A percentile compares a stretch with the other conserved stretches of the same genome.
Conservation (phyloP, 305 asterid genomes). For the Fraxinus angustifolia region DNA sequence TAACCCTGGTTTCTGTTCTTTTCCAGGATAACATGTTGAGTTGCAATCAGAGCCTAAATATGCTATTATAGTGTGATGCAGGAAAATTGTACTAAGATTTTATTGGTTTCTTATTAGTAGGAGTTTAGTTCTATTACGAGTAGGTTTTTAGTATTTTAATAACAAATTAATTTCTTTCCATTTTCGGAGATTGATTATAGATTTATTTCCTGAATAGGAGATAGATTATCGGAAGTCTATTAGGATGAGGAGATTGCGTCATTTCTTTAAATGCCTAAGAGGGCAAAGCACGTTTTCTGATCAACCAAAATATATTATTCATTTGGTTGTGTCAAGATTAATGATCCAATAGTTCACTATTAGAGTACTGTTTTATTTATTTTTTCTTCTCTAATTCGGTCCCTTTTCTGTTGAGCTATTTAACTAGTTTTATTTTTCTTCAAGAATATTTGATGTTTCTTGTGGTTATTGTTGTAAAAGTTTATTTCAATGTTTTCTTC, state of each 20-base stretch:
- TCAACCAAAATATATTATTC: not conserved
- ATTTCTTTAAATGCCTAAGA: not conserved
- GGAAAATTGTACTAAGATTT: not conserved
- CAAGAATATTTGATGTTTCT: not conserved
- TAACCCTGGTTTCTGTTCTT: not conserved
- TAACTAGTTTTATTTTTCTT: not conserved
- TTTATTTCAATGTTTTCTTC: not conserved
- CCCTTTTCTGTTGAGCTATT: not conserved
- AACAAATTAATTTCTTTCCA: not conserved
- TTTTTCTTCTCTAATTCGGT: not conserved
- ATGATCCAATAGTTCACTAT: not conserved
- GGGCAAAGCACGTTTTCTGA: not conserved
- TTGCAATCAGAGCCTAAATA: not conserved
- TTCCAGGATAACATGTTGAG: not conserved
- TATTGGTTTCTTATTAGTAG: not conserved
- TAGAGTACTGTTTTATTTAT: not conserved
- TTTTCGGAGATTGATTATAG: not conserved
- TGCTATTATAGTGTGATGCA: not conserved
- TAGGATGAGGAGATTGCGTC: not conserved
- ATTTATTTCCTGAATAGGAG: not conserved
- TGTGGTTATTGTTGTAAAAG: not conserved
- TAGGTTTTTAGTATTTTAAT: not conserved
- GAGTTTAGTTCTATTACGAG: not conserved
- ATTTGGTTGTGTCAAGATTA: not conserved
- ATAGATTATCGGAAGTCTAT: not conserved